Conservation (phyloP, 2,329 filamentous ascomycete genomes). For the Aspergillus texensis region DNA sequence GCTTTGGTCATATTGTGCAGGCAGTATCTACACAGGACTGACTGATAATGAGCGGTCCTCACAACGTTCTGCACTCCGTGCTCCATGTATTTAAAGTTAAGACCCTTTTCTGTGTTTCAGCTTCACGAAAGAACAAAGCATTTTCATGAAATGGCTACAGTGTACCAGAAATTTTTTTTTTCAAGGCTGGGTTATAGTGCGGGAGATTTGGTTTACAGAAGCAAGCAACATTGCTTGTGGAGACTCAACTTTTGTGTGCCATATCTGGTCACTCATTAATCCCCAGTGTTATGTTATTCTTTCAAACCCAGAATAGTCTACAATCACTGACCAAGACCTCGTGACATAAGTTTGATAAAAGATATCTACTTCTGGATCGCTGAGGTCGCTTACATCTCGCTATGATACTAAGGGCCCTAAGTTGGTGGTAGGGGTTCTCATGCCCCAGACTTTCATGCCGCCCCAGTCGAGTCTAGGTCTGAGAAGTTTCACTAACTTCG, state of each 20-base stretch:
- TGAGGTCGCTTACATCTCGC: background rate
- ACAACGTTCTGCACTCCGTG: background rate
- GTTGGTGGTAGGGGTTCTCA: background rate
- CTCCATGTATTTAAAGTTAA: background rate
- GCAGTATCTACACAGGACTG: background rate
- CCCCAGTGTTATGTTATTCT: conserved; percentile 1
- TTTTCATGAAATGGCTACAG: conserved; percentile 25
- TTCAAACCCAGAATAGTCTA: background rate
- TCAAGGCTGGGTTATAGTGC: conserved; percentile 19
- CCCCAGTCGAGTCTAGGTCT: background rate
- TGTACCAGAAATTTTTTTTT: conserved; percentile 11
- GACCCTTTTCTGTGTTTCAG: background rate
- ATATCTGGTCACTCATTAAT: conserved; percentile 12
- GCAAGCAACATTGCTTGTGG: conserved; percentile 7
- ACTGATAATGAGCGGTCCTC: background rate
- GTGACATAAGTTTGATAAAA: background rate
- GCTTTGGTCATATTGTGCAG: background rate
- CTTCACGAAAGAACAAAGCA: conserved; percentile 7
- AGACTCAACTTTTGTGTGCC: conserved; percentile 12
- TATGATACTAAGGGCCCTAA: background rate
- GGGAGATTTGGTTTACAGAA: conserved; percentile 23
- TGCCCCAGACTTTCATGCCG: background rate
- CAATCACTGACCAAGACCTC: background rate
- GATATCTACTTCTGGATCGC: background rate
- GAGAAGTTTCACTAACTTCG: conserved; percentile 20